Evolutionary conservation across 2,329 filamentous ascomycete genomes (phyloP), one percentile per base, ranked within the genome.

Genomic region (Podosphaera leucotricha): DNA sequence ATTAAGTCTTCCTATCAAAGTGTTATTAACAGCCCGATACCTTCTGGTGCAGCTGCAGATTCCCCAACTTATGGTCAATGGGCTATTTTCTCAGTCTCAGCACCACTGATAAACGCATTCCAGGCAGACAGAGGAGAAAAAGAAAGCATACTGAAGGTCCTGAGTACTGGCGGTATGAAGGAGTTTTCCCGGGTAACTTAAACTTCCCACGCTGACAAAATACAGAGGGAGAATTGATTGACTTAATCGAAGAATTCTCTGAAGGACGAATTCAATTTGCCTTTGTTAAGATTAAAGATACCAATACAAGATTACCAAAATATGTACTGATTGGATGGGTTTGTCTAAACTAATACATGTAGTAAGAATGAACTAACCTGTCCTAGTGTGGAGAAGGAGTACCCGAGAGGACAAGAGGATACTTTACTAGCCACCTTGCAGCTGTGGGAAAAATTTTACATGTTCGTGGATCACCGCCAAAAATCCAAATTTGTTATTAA

Each of bases 241-340:
- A 94, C 51, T 68, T 98, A 47, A 73, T 92, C 54, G 90, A 98
- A 53, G 90, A 98, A 51, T 93, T 98, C 63, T 95, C 79, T 52
- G 90, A 98, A 61, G 90, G 90, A 44, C 80, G 85, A 55, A 80
- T 98, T 53, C 90, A 98, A 63, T 98, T 94, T 63, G 90, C 85
- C 22, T 95, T 92, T 57, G 77, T 90, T 55, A 94, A 92, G 64
- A 79, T 98, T 65, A 93, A 86, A 61, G 90, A 98, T 59, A 81
- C 85, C 45, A 98, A 98, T 61, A 83, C 80, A 2, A 66, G 69
- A 19, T 72, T 98, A 15, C 85, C 87, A 42, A 98, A 98, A 67
- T 81, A 77, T 59, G 83, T 92, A 47, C 70, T 98, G 52, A 84
- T 98, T 59, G 86, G 81, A 52, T 98, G 90, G 80, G 71, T 74